A percentile compares a stretch with the other conserved stretches of the same genome.
These are phyloP conservation scores for Rhytidiadelphus loreus DNA, from an alignment of 225 moss, liverwort and hornwort genomes.

Conservation along the genomic window DNA sequence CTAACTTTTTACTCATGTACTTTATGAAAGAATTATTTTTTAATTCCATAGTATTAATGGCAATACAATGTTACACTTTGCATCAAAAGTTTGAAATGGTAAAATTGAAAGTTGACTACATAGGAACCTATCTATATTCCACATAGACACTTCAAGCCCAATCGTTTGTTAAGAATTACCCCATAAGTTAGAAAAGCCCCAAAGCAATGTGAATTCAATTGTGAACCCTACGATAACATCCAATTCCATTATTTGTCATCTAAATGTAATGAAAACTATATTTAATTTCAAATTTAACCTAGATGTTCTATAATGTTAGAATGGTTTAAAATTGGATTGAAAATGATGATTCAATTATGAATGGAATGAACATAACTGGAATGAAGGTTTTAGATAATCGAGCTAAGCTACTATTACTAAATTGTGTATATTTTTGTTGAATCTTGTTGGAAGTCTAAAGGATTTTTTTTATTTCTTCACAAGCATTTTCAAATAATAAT, in stretches of 20 bases:
- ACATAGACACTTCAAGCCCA: background rate
- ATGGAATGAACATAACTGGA: fast-evolving
- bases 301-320: background rate
- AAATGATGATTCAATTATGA: background rate
- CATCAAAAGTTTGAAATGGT: background rate
- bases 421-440: background rate
- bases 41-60: background rate
- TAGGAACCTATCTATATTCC: background rate
- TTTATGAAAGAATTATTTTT: background rate
- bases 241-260: background rate
- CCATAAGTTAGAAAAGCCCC: background rate
- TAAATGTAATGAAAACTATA: background rate
- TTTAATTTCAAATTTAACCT: background rate
- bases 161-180: background rate
- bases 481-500: background rate
- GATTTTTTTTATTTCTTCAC: background rate
- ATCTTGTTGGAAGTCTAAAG: background rate
- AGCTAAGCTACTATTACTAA: background rate
- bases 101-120: background rate
- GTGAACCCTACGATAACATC: fast-evolving
- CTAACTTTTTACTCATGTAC: background rate
- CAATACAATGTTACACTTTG: too few species aligned
- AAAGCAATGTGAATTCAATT: background rate
- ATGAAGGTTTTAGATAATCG: background rate
- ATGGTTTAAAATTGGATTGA: background rate